A percentile compares a stretch with the other conserved stretches of the same genome.
Conservation (phyloP, 1,284 basidiomycete species). For the Coriolopsis trogii region DNA sequence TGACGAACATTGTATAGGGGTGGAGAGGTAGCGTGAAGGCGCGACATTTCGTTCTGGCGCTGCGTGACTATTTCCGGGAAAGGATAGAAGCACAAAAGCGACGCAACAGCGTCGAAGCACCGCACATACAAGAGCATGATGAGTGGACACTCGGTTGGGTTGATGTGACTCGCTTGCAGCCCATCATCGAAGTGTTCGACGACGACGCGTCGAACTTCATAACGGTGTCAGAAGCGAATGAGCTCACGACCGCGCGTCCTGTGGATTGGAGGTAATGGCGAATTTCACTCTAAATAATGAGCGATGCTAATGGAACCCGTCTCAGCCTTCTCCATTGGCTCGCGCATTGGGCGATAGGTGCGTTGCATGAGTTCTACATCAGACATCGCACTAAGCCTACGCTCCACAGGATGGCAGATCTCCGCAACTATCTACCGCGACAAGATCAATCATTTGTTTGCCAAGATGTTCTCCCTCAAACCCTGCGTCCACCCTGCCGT, state of each 20-base stretch:
- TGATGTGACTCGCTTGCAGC: constrained; percentile 42
- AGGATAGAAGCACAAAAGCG: constrained; percentile 15
- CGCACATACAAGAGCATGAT: constrained; percentile 23
- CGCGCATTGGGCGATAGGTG: constrained; percentile 49
- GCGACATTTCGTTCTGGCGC: constrained; percentile 37
- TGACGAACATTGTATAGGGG: constrained; percentile 20
- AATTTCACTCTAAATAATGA: neutral
- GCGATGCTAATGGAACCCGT: neutral
- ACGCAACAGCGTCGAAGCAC: constrained; percentile 19
- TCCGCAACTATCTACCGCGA: constrained; percentile 11
- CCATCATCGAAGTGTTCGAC: constrained; percentile 50
- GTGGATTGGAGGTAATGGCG: constrained; percentile 20
- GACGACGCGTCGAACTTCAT: constrained; percentile 53
- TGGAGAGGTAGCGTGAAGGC: constrained; percentile 40
- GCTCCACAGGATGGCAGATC: constrained; percentile 7
- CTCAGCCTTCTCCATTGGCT: constrained; percentile 35
- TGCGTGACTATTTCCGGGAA: constrained; percentile 39
- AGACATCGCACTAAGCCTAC: too few species aligned
- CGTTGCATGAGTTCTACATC: neutral
- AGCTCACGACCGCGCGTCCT: constrained; percentile 11
- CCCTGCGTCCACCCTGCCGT: constrained; percentile 5
- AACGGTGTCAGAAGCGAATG: constrained; percentile 42
- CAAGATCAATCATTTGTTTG: constrained; percentile 28
- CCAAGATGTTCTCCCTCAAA: constrained; percentile 30
- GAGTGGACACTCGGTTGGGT: constrained; percentile 48